Evolutionary conservation across 164 flowering plant species (phyloP), one percentile per base, ranked within the genome.

Genomic region (Vitis labrusca): DNA sequence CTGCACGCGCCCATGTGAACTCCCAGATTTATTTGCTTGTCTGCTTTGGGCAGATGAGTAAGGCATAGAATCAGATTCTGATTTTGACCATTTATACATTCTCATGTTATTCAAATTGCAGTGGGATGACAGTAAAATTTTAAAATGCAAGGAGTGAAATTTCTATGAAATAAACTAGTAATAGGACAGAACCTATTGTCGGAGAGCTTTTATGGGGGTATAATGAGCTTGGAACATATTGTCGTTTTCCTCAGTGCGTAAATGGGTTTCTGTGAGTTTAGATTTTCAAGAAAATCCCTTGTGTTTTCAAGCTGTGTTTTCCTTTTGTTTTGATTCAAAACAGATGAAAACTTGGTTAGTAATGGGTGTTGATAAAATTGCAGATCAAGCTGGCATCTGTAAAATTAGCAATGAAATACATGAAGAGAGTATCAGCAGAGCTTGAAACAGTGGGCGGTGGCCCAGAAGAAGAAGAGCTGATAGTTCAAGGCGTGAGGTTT

Each of bases 381-480:
- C 84, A 95, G 99, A 89, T 95, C 59, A 95, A 95, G 84, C 79
- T 95, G 63, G 98, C 93, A 15, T 95, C 98, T 0, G 99, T 93
- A 62, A 93, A 90, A 74, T 65, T 95, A 67, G 97, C 98, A 27
- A 86, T 86, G 97, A 91, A 89, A 78, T 95, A 84, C 81, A 90
- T 93, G 92, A 90, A 78, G 73, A 86, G 98, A 75, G 91, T 91
- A 17, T 89, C 97, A 3, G 93, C 94, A 27, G 94, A 91, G 79
- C 89, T 95, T 50, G 94, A 90, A 74, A 73, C 77, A 0, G 91
- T 80, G 12, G 86, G 83, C 6, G 77, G 89, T 74, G 87, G 88
- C 37, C 86, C 90, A 0, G 99, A 95, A 72, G 91, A 89, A 72
- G 98, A 95, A 72, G 99, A 95, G 76, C 77, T 95, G 62, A 88